phyloP scores from a whole-genome alignment of 2,329 filamentous ascomycete genomes.

The Scytalidium sp. region DNA sequence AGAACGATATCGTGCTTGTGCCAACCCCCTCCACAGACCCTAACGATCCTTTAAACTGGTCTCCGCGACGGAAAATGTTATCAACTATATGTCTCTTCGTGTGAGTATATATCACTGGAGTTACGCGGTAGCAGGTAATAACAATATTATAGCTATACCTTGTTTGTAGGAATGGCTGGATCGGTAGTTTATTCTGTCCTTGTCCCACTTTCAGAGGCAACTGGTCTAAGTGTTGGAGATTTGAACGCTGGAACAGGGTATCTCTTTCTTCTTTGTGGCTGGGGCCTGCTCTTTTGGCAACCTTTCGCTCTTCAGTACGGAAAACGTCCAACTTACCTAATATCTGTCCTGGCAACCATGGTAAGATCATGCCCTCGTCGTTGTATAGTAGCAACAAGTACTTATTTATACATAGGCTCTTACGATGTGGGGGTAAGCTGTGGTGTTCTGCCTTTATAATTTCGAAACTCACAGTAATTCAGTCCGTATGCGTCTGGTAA shows the following conservation, averaged over 20 bases:
- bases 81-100: constrained; percentile 9
- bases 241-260: constrained; percentile 34
- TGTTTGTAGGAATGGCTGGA: constrained; percentile 29
- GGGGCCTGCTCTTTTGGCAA: constrained; percentile 7
- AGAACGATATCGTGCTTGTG: constrained; percentile 19
- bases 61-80: constrained; percentile 19
- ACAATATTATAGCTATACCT: constrained; percentile 10
- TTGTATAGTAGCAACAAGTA: background rate
- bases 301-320: constrained; percentile 4
- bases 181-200: constrained; percentile 37
- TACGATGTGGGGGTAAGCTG: background rate
- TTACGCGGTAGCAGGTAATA: background rate
- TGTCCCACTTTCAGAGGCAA: constrained; percentile 31
- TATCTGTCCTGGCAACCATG: constrained; percentile 1
- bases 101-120: background rate
- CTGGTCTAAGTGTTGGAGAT: constrained; percentile 28
- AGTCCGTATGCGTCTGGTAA: constrained; percentile 1
- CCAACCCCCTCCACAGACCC: constrained; percentile 27
- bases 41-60: constrained; percentile 33
- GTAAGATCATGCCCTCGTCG: background rate
- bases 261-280: constrained; percentile 12
- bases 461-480: background rate
- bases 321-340: constrained; percentile 4
- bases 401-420: background rate
- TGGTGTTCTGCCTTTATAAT: background rate